Evolutionary conservation across 164 flowering plant genomes (phyloP).

Genomic region (Cinnamomum chago): DNA sequence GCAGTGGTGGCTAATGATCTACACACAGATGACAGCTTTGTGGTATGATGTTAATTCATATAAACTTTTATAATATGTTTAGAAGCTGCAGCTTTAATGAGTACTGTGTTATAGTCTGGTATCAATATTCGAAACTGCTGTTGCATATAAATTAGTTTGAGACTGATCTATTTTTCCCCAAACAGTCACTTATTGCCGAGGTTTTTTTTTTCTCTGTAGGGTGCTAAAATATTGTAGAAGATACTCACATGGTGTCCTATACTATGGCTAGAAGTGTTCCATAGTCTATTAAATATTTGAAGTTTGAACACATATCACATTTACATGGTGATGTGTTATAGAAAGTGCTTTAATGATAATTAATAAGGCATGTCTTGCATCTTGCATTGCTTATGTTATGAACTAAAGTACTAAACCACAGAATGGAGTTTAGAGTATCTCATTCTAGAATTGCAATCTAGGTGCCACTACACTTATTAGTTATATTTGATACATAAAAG

Average conservation of each 20-base stretch:
- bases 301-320: neutral
- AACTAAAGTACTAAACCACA: no score
- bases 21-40: constrained; percentile 90
- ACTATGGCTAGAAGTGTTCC: neutral
- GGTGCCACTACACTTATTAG: no score
- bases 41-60: constrained; percentile 46
- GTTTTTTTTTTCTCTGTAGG: neutral
- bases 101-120: neutral
- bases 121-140: neutral
- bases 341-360: neutral
- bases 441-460: no score
- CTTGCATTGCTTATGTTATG: no score
- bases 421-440: no score
- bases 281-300: neutral
- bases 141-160: neutral
- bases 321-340: neutral
- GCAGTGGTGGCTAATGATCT: constrained; percentile 88
- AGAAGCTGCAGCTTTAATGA: neutral
- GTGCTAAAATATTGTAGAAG: neutral
- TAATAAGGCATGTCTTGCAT: no score
- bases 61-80: neutral
- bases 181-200: neutral
- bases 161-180: neutral
- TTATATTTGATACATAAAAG: no score
- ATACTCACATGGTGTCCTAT: neutral